Evolutionary conservation across 768 basidiomycete genomes (phyloP), one percentile per base, ranked within the genome.

Genomic region (Podaxis sp.): DNA sequence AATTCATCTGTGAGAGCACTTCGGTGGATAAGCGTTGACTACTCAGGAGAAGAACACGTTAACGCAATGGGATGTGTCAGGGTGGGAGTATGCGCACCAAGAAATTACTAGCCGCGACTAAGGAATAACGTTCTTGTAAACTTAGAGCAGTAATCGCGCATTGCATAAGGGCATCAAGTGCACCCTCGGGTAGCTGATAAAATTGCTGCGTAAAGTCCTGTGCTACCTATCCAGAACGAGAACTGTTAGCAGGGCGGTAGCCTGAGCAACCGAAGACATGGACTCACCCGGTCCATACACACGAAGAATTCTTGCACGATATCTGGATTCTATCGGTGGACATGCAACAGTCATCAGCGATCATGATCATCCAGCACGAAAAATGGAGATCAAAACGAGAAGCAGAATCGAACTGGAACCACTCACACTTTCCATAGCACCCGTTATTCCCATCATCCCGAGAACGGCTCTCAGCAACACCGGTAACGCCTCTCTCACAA

Each of bases 241-340:
- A 18, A 4, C 44, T 23, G 46, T 76, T 69, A 75, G 76, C 42
- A 44, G 21, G 53, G n/a, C 21, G 52, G 10, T 36, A 27, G 50
- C 35, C n/a, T 44, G 27, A 32, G 28, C 25, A n/a, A 32, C 18
- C 61, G 36, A 57, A 0, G 44, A 13, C 60, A 32, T 5, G 27
- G 16, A 77, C 82, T 50, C 62, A 91, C 91, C 48, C 84, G 81
- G 48, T 93, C 91, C 78, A 91, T 81, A 68, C 87, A 95, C 7
- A 80, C 80, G 73, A 95, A 96, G 72, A 95, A 95, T 25, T 86
- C 87, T 69, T 94, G 93, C 14, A 93, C 91, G 27, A 96, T 84
- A 70, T 96, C 95, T 0, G 95, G 94, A 68, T 96, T 93, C 93
- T 96, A 57, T 48, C 28, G 47, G n/a, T 1, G 27, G 16, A 18